Percentiles rank a stretch among this genome's conserved stretches.
These are phyloP conservation scores for Collybia nuda DNA, from an alignment of 768 basidiomycete genomes.

Conservation along the genomic window DNA sequence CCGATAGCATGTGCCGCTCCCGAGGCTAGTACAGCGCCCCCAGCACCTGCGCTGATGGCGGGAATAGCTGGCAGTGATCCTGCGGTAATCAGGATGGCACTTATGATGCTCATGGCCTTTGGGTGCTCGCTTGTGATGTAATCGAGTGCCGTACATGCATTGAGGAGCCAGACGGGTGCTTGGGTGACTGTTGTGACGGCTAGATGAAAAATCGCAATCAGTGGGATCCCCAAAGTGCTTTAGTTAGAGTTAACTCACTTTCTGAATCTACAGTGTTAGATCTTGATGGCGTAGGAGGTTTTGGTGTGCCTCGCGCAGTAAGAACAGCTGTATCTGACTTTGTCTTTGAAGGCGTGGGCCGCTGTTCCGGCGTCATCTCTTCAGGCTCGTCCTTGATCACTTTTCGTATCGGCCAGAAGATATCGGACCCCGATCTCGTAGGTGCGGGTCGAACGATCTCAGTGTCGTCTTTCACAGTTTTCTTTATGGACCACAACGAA, in stretches of 20 bases:
- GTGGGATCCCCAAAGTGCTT: background rate
- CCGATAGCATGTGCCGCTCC: slow-evolving; percentile 78
- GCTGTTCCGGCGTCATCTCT: slow-evolving; percentile 17
- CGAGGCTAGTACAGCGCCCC: slow-evolving; percentile 71
- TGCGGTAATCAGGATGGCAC: slow-evolving; percentile 77
- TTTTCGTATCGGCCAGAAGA: slow-evolving; percentile 20
- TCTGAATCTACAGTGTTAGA: slow-evolving; percentile 16
- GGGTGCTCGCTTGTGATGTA: slow-evolving; percentile 76
- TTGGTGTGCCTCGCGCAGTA: slow-evolving; percentile 3
- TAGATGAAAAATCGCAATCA: slow-evolving; percentile 10
- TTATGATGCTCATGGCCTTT: slow-evolving; percentile 68
- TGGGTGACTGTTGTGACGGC: slow-evolving; percentile 47
- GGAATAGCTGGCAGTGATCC: slow-evolving; percentile 75
- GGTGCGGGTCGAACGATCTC: slow-evolving; percentile 4
- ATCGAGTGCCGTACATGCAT: slow-evolving; percentile 74
- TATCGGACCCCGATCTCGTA: slow-evolving; percentile 16
- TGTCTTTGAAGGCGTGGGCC: slow-evolving; percentile 25
- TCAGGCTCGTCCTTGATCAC: slow-evolving; percentile 23
- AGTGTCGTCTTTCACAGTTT: slow-evolving; percentile 26
- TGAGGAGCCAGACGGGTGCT: slow-evolving; percentile 75
- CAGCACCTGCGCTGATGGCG: slow-evolving; percentile 64
- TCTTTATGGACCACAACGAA: slow-evolving; percentile 23
- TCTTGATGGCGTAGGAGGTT: slow-evolving; percentile 11
- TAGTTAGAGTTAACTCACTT: slow-evolving; percentile 8
- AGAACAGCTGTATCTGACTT: slow-evolving; percentile 21